Percentiles rank a stretch among this genome's conserved stretches.
These are phyloP conservation scores for Eucommia ulmoides DNA, from an alignment of 257 asterid species.

Conservation along the genomic window DNA sequence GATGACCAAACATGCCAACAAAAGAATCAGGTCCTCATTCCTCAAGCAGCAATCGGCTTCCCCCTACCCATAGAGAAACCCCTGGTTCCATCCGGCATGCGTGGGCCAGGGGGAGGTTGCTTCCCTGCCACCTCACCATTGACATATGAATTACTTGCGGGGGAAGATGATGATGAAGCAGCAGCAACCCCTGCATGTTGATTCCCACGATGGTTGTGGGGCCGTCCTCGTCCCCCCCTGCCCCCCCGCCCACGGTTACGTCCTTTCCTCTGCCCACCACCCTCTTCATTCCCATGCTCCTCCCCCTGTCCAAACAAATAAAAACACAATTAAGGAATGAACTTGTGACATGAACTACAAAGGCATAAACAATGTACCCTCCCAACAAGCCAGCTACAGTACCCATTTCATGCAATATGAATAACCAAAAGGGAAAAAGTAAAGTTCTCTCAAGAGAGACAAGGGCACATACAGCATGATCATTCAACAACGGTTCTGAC, in stretches of 20 bases:
- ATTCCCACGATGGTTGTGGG: slow-evolving; percentile 22
- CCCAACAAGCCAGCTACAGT: background rate
- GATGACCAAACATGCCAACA: no score
- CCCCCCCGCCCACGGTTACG: slow-evolving; percentile 27
- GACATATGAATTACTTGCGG: slow-evolving; percentile 14
- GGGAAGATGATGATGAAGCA: no score
- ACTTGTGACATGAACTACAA: no score
- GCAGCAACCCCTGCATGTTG: slow-evolving; percentile 21
- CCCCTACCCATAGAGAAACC: slow-evolving; percentile 97
- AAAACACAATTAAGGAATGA: no score
- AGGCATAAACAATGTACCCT: background rate
- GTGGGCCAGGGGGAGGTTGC: slow-evolving; percentile 60
- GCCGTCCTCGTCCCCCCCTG: slow-evolving; percentile 47
- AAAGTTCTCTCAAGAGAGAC: background rate
- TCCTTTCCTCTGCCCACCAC: slow-evolving; percentile 30
- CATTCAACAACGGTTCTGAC: slow-evolving; percentile 25
- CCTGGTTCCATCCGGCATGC: slow-evolving; percentile 92
- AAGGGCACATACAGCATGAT: slow-evolving; percentile 30
- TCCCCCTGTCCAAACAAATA: slow-evolving; percentile 29
- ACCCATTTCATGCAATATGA: background rate
- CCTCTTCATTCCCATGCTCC: slow-evolving; percentile 14
- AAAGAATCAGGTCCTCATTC: no score
- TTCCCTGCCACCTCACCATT: slow-evolving; percentile 24
- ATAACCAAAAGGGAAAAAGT: background rate
- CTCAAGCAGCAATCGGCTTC: slow-evolving; percentile 44